Evolutionary conservation across 1,284 basidiomycete genomes (phyloP).

Genomic region (Vanrija pseudolonga): DNA sequence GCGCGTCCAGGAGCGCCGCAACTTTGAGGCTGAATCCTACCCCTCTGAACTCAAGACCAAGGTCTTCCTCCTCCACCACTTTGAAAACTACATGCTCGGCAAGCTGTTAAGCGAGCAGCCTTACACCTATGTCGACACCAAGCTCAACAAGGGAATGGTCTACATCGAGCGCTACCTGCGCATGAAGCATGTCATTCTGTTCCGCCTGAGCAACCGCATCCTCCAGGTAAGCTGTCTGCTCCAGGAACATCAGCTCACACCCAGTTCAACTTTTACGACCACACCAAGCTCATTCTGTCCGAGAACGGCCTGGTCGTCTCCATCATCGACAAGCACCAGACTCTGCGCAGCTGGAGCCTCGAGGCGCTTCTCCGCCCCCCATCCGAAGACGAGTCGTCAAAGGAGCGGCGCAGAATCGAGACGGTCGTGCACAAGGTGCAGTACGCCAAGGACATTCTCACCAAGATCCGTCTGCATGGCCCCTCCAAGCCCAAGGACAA

Average conservation of each 20-base stretch:
- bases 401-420: conserved; percentile 37
- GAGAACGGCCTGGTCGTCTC: conserved; percentile 72
- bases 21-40: conserved; percentile 39
- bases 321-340: conserved; percentile 85
- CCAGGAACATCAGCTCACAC: background rate
- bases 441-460: conserved; percentile 39
- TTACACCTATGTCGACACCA: conserved; percentile 70
- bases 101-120: conserved; percentile 70
- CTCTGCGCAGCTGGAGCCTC: conserved; percentile 70
- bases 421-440: conserved; percentile 40
- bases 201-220: conserved; percentile 89
- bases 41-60: conserved; percentile 70
- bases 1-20: conserved; percentile 32
- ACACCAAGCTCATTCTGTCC: conserved; percentile 88
- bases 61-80: conserved; percentile 85
- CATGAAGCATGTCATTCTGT: conserved; percentile 95
- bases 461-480: conserved; percentile 26
- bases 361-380: conserved; percentile 55
- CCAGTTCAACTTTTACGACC: conserved; percentile 95
- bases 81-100: conserved; percentile 88
- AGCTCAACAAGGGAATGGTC: conserved; percentile 74
- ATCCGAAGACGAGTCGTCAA: conserved; percentile 13
- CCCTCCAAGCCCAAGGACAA: conserved; percentile 7
- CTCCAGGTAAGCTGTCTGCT: conserved; percentile 63
- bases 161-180: conserved; percentile 94